Conservation (phyloP, 345 rosid genomes). For the Arabidopsis arenosa region DNA sequence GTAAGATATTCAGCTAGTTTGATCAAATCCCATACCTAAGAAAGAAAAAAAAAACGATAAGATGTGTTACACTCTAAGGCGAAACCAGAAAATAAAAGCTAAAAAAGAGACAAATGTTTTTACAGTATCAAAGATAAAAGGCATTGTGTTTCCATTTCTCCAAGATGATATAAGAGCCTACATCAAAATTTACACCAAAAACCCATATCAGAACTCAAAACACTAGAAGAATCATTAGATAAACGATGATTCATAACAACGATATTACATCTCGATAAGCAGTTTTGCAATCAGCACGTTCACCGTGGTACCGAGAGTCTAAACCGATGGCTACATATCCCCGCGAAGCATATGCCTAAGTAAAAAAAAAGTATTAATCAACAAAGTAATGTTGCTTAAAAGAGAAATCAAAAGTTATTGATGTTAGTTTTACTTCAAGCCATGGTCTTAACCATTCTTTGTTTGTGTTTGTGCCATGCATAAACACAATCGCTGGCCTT, state of each 20-base stretch:
- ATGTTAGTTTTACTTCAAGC: slow-evolving; percentile 65
- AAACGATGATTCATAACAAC: background rate
- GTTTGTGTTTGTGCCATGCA: slow-evolving; percentile 77
- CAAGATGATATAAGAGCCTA: slow-evolving; percentile 93
- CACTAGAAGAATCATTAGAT: background rate
- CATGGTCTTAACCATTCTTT: slow-evolving; percentile 90
- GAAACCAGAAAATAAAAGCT: background rate
- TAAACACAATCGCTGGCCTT: slow-evolving; percentile 82
- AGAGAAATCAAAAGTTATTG: background rate
- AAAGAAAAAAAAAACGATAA: background rate
- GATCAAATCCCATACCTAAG: slow-evolving; percentile 86
- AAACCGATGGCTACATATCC: slow-evolving; percentile 80
- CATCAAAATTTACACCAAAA: slow-evolving; percentile 28
- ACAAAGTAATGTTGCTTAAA: slow-evolving; percentile 3
- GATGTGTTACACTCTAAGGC: background rate
- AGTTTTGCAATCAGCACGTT: slow-evolving; percentile 67
- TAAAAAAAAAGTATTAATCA: slow-evolving; percentile 7
- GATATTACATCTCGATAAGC: slow-evolving; percentile 67
- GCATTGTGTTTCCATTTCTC: slow-evolving; percentile 85
- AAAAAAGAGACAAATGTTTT: slow-evolving; percentile 10
- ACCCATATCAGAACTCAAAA: slow-evolving; percentile 18
- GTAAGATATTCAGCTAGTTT: slow-evolving; percentile 84
- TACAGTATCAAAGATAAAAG: slow-evolving; percentile 89
- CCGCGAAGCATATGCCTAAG: slow-evolving; percentile 86
- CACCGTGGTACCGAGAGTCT: slow-evolving; percentile 96